Conservation (phyloP, 208 protist genomes). For the Wallacemonas sp. region DNA sequence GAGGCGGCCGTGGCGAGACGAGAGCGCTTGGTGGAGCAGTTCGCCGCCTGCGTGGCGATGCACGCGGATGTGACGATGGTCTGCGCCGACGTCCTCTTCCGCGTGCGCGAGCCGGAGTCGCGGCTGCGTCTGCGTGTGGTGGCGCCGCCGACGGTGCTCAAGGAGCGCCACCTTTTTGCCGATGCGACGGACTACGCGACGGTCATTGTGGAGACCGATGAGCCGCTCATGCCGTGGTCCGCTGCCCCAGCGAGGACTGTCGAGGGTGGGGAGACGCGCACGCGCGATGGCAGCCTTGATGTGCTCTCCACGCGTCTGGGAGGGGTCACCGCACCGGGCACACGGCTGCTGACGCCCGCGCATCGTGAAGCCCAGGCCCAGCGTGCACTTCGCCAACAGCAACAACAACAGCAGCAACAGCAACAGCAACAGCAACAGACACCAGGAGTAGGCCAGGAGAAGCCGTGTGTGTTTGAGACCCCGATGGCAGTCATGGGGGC, state of each 20-base stretch:
- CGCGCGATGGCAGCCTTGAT: too few relatives aligned
- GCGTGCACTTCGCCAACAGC: conserved; percentile 3
- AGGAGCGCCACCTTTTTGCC: conserved; percentile 69
- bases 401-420: neutral
- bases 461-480: conserved; percentile 16
- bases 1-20: neutral
- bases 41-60: conserved; percentile 1
- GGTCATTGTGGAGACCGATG: conserved; percentile 55
- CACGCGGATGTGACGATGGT: neutral
- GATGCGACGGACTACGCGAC: conserved; percentile 58
- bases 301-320: too few relatives aligned
- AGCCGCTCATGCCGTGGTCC: conserved; percentile 18
- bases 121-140: conserved; percentile 48
- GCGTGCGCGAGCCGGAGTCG: conserved; percentile 55
- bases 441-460: neutral
- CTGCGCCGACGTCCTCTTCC: conserved; percentile 28
- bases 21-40: conserved; percentile 1
- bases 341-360: neutral
- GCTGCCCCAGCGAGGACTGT: neutral
- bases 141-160: conserved; percentile 13
- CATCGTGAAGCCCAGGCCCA: conserved; percentile 7
- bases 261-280: too few relatives aligned
- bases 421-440: conserved; percentile 1
- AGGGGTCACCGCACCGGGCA: too few relatives aligned
- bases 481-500: neutral